Base-by-base conservation (phyloP, 2,329 filamentous ascomycete genomes). In the Fusarium protoensiforme region DNA sequence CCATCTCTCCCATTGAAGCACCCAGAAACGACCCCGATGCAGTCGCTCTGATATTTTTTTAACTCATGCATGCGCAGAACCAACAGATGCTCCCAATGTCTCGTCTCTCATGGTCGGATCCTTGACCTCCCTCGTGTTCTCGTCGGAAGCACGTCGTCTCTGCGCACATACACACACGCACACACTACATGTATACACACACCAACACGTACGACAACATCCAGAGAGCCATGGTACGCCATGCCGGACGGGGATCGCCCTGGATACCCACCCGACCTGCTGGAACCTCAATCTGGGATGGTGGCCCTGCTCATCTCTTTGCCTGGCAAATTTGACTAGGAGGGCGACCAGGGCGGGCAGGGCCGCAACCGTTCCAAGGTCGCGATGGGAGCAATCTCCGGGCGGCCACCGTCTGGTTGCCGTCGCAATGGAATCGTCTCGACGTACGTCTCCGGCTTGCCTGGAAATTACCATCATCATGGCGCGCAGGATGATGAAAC, bases 391-490 rank as follows among this genome's bases (percentile, higher is more conserved):
- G 75, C 67, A 78, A 78, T 78, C 69, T 78, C 76, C 76, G 75
- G 43, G 62, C 46, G 43, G 62, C 51, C 38, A 63, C 72, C 72
- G 67, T 63, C 68, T 77, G 67, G 72, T 75, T 73, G 74, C 64
- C 66, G 62, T 78, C 67, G 74, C 58, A 69, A 64, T 77, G 36
- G 65, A 68, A 75, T 73, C 58, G 65, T 65, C 61, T 74, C 58
- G 59, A 62, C 57, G 31, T 64, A 43, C 59, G 57, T 36, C 33
- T 38, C 58, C 65, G 58, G 74, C 62, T 64, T 71, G 64, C 64
- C 58, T 77, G 72, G 76, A 78, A 77, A 78, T 78, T 77, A 69
- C 54, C 59, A 71, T 69, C 57, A 59, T 69, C 61, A 68, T 73
- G 71, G 74, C 64, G 65, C 67, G 66, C 64, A 72, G 71, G 71